Percentiles rank a stretch among this genome's conserved stretches.
Evolutionary conservation across 371 early-diverging fungal genomes (phyloP).

Genomic region (Circinella minor): DNA sequence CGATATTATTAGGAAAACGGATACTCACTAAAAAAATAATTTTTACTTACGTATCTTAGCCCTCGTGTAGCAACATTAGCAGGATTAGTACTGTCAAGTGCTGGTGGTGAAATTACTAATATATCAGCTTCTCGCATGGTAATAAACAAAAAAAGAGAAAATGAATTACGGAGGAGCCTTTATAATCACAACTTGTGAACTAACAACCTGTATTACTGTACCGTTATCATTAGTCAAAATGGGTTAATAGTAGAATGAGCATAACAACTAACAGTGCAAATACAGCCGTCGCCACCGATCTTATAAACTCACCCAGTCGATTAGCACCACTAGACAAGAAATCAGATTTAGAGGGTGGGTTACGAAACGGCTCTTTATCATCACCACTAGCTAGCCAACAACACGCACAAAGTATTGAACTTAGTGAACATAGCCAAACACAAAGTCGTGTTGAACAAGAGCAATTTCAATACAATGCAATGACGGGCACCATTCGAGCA

Average conservation of each 20-base stretch:
- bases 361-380: no score
- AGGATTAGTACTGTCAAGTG: neutral
- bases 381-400: neutral
- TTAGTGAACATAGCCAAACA: neutral
- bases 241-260: neutral
- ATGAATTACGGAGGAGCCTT: neutral
- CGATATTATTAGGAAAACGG: no score
- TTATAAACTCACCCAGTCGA: neutral
- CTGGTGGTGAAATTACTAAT: neutral
- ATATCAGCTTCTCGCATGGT: neutral
- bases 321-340: neutral
- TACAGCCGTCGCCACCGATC: neutral
- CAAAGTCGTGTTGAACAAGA: constrained; percentile 32
- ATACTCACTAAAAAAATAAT: neutral
- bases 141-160: no score
- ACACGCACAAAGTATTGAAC: neutral
- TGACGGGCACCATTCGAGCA: constrained; percentile 23
- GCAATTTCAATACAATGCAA: constrained; percentile 32
- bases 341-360: neutral
- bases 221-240: neutral
- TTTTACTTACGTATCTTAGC: neutral
- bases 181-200: neutral
- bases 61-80: constrained; percentile 13
- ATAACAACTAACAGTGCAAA: neutral
- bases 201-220: neutral